Evolutionary conservation across 148 eudicot species (phyloP).

Genomic region (Beta vulgaris): DNA sequence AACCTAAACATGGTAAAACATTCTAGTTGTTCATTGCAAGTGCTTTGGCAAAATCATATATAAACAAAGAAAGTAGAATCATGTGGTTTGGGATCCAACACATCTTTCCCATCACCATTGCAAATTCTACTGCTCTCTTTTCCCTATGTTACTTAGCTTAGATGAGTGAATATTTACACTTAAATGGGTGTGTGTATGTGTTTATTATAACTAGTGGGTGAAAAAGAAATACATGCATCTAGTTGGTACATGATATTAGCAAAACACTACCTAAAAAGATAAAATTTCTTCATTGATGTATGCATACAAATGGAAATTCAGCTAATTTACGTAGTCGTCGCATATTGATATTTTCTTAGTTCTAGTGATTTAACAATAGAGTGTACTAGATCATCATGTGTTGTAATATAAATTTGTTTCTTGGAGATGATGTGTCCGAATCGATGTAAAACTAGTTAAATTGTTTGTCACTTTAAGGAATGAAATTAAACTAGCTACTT

Average conservation of each 20-base stretch:
- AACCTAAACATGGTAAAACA: not conserved
- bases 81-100: not conserved
- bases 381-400: too few species aligned
- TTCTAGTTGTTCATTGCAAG: not conserved
- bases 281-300: not conserved
- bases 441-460: too few species aligned
- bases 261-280: not conserved
- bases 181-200: not conserved
- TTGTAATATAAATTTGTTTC: too few species aligned
- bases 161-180: not conserved
- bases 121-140: not conserved
- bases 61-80: slow-evolving; percentile 10
- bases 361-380: not conserved
- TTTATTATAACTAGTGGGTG: not conserved
- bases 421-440: too few species aligned
- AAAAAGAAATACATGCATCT: not conserved
- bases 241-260: not conserved
- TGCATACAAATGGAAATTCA: not conserved
- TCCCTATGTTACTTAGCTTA: not conserved
- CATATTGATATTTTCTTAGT: not conserved
- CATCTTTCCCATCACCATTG: not conserved
- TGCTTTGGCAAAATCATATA: slow-evolving; percentile 1
- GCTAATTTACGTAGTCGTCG: not conserved
- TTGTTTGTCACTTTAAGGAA: too few species aligned
- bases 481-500: too few species aligned